Conservation (phyloP, 1,284 basidiomycete genomes). For the Cutaneotrichosporon curvatum region DNA sequence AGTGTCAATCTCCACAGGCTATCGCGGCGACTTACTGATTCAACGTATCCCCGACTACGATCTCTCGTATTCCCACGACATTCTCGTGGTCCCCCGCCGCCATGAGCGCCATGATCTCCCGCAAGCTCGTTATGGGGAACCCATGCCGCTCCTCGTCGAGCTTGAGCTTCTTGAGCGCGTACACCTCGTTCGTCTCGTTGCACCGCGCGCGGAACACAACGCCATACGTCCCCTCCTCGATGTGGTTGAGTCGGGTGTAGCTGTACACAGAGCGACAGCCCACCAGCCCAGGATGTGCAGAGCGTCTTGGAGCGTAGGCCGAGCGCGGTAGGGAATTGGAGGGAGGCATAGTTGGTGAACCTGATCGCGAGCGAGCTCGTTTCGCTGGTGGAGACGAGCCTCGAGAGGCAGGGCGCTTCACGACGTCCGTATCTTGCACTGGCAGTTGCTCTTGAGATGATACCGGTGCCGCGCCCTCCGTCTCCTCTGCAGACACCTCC, state of each 20-base stretch:
- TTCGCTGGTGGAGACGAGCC: background rate
- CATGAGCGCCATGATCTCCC: slow-evolving; percentile 94
- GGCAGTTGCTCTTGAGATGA: background rate
- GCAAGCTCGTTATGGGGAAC: slow-evolving; percentile 92
- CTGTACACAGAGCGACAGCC: slow-evolving; percentile 85
- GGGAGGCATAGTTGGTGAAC: slow-evolving; percentile 4
- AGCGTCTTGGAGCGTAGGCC: slow-evolving; percentile 60
- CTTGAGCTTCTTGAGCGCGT: slow-evolving; percentile 96
- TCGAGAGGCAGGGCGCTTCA: background rate
- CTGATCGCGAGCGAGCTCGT: slow-evolving; percentile 5
- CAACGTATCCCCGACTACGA: slow-evolving; percentile 97
- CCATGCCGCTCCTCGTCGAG: slow-evolving; percentile 96
- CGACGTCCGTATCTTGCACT: background rate
- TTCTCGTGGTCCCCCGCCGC: slow-evolving; percentile 78
- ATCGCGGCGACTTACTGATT: slow-evolving; percentile 92
- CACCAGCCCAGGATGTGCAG: slow-evolving; percentile 63
- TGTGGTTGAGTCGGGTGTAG: slow-evolving; percentile 92
- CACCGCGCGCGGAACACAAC: slow-evolving; percentile 93
- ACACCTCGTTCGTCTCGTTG: slow-evolving; percentile 86
- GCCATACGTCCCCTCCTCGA: slow-evolving; percentile 98
- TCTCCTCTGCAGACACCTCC: background rate
- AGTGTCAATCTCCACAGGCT: slow-evolving; percentile 16
- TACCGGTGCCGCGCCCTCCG: background rate
- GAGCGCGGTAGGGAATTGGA: slow-evolving; percentile 15
- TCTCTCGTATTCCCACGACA: slow-evolving; percentile 89